Base-by-base conservation (phyloP, 768 basidiomycete genomes). In the Podaxis pistillaris region DNA sequence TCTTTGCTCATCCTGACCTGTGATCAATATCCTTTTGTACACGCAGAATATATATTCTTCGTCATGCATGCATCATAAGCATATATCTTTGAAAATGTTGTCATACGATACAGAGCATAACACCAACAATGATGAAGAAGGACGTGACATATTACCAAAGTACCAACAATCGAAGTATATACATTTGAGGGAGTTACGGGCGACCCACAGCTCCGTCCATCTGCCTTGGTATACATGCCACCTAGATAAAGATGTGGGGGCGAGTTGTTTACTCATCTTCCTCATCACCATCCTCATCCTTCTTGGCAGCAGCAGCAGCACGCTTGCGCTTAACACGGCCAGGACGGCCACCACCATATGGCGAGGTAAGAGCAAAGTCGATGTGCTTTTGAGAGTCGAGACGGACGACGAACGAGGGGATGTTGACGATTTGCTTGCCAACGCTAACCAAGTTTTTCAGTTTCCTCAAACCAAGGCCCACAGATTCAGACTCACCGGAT, bases 331-430 rank as follows among this genome's bases (percentile, higher is more conserved):
- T 98, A 75, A 96, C 94, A 69, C 96, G 96, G 70, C 96, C 96
- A 65, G 93, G 82, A 64, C 91, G 89, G 69, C 91, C 96, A 72
- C 96, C 96, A 74, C 96, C 96, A 72, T 93, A 96, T 61, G 96
- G 96, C 65, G 95, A 97, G 63, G 91, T 96, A 69, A 96, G 88
- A 50, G 96, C 91, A 75, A 98, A 99, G 86, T 99, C 97, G 76
- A 99, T 96, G 86, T 99, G 97, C 75, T 98, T 98, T 86, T 98
- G 96, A 64, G 94, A 96, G 84, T 98, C 97, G 69, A 98, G 91
- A 79, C 97, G 94, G 70, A 99, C 96, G 74, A 98, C 92, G 77
- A 98, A 98, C 2, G 96, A 98, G 19, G 96, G 96, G 60, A 98
- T 92, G 79, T 97, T 95, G 81, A 99, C 97, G 66, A 98, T 93